Percentiles rank a stretch among this genome's conserved stretches.
Evolutionary conservation across 352 stramenopile species (phyloP).

Genomic region (Peronospora destructor): DNA sequence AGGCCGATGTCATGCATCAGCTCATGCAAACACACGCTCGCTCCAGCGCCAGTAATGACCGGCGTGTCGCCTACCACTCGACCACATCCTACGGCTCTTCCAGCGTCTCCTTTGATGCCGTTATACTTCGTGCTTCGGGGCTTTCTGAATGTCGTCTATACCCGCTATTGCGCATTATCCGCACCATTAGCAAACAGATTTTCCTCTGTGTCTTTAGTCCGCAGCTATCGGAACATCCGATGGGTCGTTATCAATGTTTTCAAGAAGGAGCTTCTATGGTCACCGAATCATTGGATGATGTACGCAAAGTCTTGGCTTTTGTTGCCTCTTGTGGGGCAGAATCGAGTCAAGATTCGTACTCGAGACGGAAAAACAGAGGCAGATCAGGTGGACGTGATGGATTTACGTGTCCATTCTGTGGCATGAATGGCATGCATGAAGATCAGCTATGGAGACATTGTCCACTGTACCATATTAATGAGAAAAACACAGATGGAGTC

Average conservation of each 20-base stretch:
- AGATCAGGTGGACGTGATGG: conserved; percentile 18
- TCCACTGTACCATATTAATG: conserved; percentile 83
- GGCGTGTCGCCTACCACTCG: conserved; percentile 14
- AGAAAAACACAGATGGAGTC: conserved; percentile 65
- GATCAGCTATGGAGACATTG: conserved; percentile 81
- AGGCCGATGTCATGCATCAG: conserved; percentile 48
- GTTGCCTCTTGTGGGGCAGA: conserved; percentile 40
- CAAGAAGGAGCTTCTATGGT: conserved; percentile 77
- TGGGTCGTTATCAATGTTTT: conserved; percentile 72
- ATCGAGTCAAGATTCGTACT: conserved; percentile 3
- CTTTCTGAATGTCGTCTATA: conserved; percentile 46
- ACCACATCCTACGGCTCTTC: conserved; percentile 1
- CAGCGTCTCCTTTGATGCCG: conserved; percentile 49
- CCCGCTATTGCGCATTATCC: conserved; percentile 49
- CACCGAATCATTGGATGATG: conserved; percentile 56
- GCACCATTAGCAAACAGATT: conserved; percentile 72
- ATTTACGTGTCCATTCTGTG: conserved; percentile 72
- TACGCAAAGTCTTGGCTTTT: conserved; percentile 60
- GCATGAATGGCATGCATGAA: conserved; percentile 62
- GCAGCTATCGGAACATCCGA: conserved; percentile 61
- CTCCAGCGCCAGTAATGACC: conserved; percentile 13
- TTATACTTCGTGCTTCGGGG: conserved; percentile 57
- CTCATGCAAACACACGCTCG: conserved; percentile 50
- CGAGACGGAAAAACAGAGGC: conserved; percentile 18
- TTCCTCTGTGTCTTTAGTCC: conserved; percentile 83